Conservation (phyloP, 2,329 filamentous ascomycete species). For the Colletotrichum echinochloae region DNA sequence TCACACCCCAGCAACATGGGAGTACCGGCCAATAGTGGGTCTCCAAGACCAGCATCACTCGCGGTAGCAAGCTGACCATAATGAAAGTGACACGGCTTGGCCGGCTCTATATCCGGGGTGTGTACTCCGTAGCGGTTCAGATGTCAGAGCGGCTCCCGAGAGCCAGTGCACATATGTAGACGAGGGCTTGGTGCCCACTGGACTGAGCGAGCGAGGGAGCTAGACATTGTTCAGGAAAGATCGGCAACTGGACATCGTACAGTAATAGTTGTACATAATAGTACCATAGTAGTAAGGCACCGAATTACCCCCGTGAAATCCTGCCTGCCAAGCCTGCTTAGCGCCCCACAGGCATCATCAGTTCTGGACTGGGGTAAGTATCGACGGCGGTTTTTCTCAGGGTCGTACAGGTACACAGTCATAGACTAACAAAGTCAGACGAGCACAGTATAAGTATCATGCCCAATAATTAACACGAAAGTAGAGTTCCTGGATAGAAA, state of each 20-base stretch:
- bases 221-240: not conserved
- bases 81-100: not conserved
- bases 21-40: not conserved
- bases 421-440: no score
- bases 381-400: no score
- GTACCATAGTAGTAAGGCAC: no score
- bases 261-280: no score
- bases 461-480: no score
- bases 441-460: no score
- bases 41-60: not conserved
- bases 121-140: not conserved
- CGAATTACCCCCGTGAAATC: not conserved
- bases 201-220: not conserved
- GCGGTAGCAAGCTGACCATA: not conserved
- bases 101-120: not conserved
- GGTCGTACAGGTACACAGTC: no score
- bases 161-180: not conserved
- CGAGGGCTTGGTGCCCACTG: no score
- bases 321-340: no score
- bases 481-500: no score
- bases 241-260: no score
- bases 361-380: no score
- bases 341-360: not conserved
- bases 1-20: not conserved
- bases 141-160: not conserved